These are phyloP conservation scores for Gaultheria prostrata DNA, from an alignment of 148 eudicot species.

Conservation along the genomic window DNA sequence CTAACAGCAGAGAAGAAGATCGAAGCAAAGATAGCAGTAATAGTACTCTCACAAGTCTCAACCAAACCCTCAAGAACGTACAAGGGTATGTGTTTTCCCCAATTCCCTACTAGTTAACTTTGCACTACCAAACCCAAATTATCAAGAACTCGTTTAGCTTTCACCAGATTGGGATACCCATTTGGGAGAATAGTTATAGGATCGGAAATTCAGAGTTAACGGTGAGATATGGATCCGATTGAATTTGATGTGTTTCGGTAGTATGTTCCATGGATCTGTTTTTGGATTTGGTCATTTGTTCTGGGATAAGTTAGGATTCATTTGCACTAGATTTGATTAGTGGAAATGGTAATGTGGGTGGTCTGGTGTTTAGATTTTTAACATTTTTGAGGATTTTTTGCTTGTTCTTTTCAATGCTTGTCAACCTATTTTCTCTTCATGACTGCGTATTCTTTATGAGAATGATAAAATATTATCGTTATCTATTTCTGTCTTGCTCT, in stretches of 20 bases:
- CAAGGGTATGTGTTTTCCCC: slow-evolving; percentile 54
- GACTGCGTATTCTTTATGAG: not conserved
- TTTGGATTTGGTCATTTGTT: slow-evolving; percentile 2
- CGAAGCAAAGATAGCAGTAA: slow-evolving; percentile 19
- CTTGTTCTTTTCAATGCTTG: not conserved
- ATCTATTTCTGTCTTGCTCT: not conserved
- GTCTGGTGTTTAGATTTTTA: not conserved
- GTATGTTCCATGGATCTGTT: not conserved
- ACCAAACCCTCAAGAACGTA: slow-evolving; percentile 72
- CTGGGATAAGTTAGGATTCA: slow-evolving; percentile 1
- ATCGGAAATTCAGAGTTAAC: not conserved
- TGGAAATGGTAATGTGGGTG: not conserved
- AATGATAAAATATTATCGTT: not conserved
- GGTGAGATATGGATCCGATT: slow-evolving; percentile 11
- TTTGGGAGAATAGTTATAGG: slow-evolving; percentile 18
- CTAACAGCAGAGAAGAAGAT: slow-evolving; percentile 25
- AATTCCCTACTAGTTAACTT: not conserved
- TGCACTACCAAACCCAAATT: not conserved
- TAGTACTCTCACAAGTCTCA: slow-evolving; percentile 35
- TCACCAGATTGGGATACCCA: slow-evolving; percentile 20
- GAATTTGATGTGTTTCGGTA: slow-evolving; percentile 7
- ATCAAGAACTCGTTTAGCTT: not conserved
- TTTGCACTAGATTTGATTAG: not conserved
- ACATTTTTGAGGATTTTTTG: not conserved
- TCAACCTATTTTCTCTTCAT: not conserved